These are phyloP conservation scores for Pelargonium myrrhifolium DNA, from an alignment of 441 rosid species.

Conservation along the genomic window DNA sequence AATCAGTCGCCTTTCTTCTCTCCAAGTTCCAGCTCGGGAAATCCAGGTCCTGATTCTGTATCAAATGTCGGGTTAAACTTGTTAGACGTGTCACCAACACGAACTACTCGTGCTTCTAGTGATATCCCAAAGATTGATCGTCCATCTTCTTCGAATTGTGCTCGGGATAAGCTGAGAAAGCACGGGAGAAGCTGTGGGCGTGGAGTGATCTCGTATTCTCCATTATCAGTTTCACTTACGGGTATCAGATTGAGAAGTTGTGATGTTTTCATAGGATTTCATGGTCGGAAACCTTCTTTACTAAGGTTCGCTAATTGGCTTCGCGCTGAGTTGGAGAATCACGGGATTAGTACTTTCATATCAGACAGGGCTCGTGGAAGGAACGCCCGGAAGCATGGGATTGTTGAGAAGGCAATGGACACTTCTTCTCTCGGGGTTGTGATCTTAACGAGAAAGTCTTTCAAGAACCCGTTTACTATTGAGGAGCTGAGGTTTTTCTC, in stretches of 20 bases:
- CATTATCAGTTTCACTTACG: conserved; percentile 53
- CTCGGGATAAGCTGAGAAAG: conserved; percentile 31
- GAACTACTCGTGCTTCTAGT: conserved; percentile 27
- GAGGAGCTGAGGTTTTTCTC: conserved; percentile 79
- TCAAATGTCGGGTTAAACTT: conserved; percentile 31
- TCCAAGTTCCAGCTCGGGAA: conserved; percentile 52
- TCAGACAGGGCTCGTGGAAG: conserved; percentile 73
- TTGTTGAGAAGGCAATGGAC: conserved; percentile 74
- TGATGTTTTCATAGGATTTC: conserved; percentile 77
- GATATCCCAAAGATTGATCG: conserved; percentile 39
- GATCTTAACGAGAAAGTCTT: conserved; percentile 66
- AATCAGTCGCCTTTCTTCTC: conserved; percentile 90
- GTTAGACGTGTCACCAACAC: conserved; percentile 32
- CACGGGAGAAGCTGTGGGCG: conserved; percentile 31
- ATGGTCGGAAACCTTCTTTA: conserved; percentile 69
- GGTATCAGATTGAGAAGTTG: conserved; percentile 62
- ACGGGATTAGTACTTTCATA: conserved; percentile 82
- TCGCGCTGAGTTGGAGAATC: conserved; percentile 77
- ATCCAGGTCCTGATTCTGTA: conserved; percentile 36
- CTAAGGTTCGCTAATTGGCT: conserved; percentile 78
- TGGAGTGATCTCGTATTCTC: conserved; percentile 34
- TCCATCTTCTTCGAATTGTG: conserved; percentile 38
- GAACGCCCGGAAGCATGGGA: conserved; percentile 56
- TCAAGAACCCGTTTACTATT: conserved; percentile 62
- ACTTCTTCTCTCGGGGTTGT: conserved; percentile 79